phyloP scores from a whole-genome alignment of 2,329 filamentous ascomycete genomes.

The Botrytis hyacinthi region DNA sequence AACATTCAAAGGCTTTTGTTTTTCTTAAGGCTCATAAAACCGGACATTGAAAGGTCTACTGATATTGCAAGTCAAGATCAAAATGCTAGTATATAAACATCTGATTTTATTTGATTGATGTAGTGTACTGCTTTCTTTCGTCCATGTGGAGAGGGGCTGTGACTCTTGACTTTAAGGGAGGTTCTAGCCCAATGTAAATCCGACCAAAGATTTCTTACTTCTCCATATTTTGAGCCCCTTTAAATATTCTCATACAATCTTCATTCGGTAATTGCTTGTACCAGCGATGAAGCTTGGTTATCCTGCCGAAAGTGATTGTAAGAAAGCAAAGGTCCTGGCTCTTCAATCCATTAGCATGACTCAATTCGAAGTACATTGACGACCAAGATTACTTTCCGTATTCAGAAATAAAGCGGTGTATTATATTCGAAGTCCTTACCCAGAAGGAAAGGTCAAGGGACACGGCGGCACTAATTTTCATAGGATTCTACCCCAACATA shows the following conservation, averaged over 20 bases:
- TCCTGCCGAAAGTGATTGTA: background rate
- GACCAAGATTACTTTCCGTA: background rate
- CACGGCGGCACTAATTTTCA: background rate
- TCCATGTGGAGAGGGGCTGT: background rate
- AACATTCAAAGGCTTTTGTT: background rate
- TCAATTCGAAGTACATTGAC: background rate
- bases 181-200: background rate
- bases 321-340: background rate
- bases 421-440: background rate
- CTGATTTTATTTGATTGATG: background rate
- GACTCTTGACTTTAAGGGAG: background rate
- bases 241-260: background rate
- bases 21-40: background rate
- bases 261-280: background rate
- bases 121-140: background rate
- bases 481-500: background rate
- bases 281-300: background rate
- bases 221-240: background rate
- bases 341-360: background rate
- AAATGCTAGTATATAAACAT: background rate
- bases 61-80: background rate
- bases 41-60: background rate
- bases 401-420: background rate
- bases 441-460: background rate
- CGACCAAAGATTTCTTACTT: background rate